A percentile compares a stretch with the other conserved stretches of the same genome.
phyloP scores from a whole-genome alignment of 2,329 filamentous ascomycete species.

The Aureobasidium sp. region DNA sequence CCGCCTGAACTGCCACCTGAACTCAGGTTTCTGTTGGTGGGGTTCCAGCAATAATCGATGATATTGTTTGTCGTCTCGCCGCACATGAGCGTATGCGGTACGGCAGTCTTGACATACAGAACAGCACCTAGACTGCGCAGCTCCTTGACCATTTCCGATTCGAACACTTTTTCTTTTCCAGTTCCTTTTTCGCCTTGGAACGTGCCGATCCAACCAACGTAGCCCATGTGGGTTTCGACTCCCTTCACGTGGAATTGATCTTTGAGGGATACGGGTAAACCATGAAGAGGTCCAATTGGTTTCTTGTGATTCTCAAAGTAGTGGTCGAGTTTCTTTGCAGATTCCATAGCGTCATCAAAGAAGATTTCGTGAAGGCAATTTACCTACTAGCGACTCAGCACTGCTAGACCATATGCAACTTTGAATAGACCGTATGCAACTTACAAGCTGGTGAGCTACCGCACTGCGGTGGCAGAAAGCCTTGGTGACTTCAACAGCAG shows the following conservation, averaged over 20 bases:
- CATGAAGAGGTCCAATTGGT: constrained; percentile 42
- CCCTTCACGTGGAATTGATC: constrained; percentile 45
- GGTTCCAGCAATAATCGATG: constrained; percentile 52
- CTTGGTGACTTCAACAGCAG: constrained; percentile 47
- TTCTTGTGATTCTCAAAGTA: constrained; percentile 33
- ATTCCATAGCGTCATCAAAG: constrained; percentile 39
- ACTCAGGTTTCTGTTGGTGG: constrained; percentile 48
- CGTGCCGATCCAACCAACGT: constrained; percentile 58
- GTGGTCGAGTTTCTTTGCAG: constrained; percentile 37
- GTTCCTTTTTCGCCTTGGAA: constrained; percentile 49
- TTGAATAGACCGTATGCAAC: not conserved
- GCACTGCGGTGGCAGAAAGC: constrained; percentile 52
- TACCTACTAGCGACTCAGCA: constrained; percentile 18
- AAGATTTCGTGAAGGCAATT: constrained; percentile 43
- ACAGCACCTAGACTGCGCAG: constrained; percentile 49
- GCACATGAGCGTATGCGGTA: constrained; percentile 51
- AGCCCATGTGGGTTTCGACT: constrained; percentile 49
- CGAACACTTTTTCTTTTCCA: constrained; percentile 44
- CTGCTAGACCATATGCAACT: not conserved
- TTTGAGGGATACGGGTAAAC: constrained; percentile 42
- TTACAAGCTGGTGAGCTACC: constrained; percentile 44
- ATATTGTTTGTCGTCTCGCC: constrained; percentile 58
- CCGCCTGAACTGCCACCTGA: constrained; percentile 54
- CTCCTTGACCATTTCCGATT: constrained; percentile 54
- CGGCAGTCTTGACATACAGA: constrained; percentile 50